Evolutionary conservation across 768 basidiomycete species (phyloP), one percentile per base, ranked within the genome.

Genomic region (Lyophyllum shimeji): DNA sequence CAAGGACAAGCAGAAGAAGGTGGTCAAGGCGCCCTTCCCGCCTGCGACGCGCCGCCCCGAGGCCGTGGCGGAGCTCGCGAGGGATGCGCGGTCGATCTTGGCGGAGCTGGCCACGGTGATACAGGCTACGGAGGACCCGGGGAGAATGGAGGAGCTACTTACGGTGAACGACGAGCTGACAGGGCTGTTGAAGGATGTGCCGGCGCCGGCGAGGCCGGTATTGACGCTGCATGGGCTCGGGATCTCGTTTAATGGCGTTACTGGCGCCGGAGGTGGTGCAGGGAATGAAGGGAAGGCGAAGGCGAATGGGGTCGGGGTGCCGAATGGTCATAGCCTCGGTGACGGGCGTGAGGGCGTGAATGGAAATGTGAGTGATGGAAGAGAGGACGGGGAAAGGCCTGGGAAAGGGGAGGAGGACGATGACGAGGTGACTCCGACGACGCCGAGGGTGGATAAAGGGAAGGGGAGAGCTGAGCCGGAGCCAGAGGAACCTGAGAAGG

Each of bases 401-500:
- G 27, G 51, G 39, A 39, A 40, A 40, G 54, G 61, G 33, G 66
- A 64, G 2, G 63, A 59, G 8, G 66, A 67, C 1, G 76, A 70
- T 7, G 77, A 74, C 2, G 64, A 71, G 12, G 50, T 55, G 20
- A 71, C 69, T 20, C 81, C 77, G 13, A 73, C 79, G 40, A 89
- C 87, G 18, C 87, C 89, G 0, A 79, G 79, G 46, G 65, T 87
- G 15, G 89, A 93, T 69, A 93, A 93, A 67, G 91, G 90, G 53
- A 93, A 93, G 70, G 84, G 78, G 20, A 81, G 81, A 49, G 89
- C 89, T 24, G 77, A 84, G 63, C 82, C 87, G 0, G 82, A 86
- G 64, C 82, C 87, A 1, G 82, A 87, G 70, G 77, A 83, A 46
- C 82, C 73, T 1, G 88, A 90, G 72, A 85, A 83, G 69, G 82